Percentiles rank a stretch among this genome's conserved stretches.
Evolutionary conservation across 768 basidiomycete genomes (phyloP).

Genomic region (Boletus fagicola): DNA sequence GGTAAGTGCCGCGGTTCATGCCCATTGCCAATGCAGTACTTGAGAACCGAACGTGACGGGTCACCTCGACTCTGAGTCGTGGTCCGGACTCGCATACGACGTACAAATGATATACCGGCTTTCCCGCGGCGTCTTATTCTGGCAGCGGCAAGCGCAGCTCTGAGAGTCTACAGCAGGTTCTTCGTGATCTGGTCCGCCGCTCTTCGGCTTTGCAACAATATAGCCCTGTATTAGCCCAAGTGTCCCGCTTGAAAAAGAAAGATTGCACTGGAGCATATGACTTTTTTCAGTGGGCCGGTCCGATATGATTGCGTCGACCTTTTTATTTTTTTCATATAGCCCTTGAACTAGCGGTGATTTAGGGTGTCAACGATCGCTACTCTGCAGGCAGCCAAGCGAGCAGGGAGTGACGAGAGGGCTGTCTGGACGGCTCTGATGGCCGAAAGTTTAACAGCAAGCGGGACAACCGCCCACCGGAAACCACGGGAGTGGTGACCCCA

Average conservation of each 20-base stretch:
- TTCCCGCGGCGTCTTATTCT: constrained; percentile 2
- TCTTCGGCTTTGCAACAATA: neutral
- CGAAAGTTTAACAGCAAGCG: neutral
- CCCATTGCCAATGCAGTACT: neutral
- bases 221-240: neutral
- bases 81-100: neutral
- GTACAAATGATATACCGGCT: neutral
- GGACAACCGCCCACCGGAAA: neutral
- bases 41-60: neutral
- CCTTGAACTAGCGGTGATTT: constrained; percentile 1
- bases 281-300: constrained; percentile 2
- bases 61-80: neutral
- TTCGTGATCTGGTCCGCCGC: neutral
- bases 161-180: neutral
- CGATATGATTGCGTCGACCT: neutral
- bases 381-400: neutral
- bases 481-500: neutral
- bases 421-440: neutral
- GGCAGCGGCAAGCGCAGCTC: neutral
- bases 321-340: neutral
- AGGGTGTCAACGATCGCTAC: neutral
- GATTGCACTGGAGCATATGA: constrained; percentile 8
- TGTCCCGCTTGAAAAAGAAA: constrained; percentile 15
- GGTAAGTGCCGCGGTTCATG: constrained; percentile 1
- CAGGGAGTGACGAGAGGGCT: neutral